Evolutionary conservation across 2,329 filamentous ascomycete genomes (phyloP), one percentile per base, ranked within the genome.

Genomic region (Xylaria sp.): DNA sequence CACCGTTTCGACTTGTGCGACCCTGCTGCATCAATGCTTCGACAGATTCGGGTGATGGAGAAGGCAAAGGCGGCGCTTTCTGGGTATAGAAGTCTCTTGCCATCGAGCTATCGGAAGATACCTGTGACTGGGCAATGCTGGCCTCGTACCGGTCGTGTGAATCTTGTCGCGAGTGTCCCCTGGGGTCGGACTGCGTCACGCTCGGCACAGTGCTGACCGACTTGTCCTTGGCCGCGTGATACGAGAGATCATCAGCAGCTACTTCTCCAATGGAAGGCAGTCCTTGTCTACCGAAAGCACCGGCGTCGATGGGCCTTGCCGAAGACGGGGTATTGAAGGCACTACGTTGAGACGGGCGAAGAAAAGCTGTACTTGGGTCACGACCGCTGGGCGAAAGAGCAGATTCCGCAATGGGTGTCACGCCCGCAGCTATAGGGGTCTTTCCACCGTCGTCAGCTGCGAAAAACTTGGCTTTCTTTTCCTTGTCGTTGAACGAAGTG

Each of bases 331-430:
- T 89, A 67, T 87, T 87, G 73, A 90, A 81, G 64, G 81, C 82
- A 70, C 88, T 89, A 46, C 83, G 85, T 68, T 85, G 84, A 19
- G 85, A 82, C 7, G 85, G 85, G n/a, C 84, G 79, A 30, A 88
- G 75, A 68, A 90, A 87, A 1, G 88, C 86, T 5, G 87, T 90
- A 3, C 83, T 80, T 60, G 82, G 83, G 11, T 88, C 86, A 53
- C 78, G 83, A 67, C 83, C 85, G 47, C 83, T 82, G 0, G 92
- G 91, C 23, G 89, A 91, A 48, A 87, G 75, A 1, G 88, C 89
- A 46, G 89, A 90, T 65, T 92, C 88, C 1, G 89, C 88, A 68
- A 97, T 97, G 0, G 93, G 93, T 0, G 93, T 97, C 0, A 90
- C 83, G n/a, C 89, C 91, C 1, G 86, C 87, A 8, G 89, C 89